A percentile compares a stretch with the other conserved stretches of the same genome.
These are phyloP conservation scores for Citrus sp. DNA, from an alignment of 345 rosid genomes.

Conservation along the genomic window DNA sequence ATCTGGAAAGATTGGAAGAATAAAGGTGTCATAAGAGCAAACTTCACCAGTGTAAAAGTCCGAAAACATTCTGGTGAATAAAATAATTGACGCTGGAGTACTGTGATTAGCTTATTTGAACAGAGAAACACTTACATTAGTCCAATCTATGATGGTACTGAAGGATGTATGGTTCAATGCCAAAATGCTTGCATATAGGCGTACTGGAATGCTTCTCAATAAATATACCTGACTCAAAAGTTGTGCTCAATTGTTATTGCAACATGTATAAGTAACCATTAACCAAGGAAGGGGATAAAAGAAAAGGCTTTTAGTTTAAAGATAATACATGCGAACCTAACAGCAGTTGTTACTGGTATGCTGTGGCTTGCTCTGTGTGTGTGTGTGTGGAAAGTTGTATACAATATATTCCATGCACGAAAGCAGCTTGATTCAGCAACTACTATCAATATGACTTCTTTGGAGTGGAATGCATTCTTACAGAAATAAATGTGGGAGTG, in stretches of 20 bases:
- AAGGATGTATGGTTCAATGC: constrained; percentile 54
- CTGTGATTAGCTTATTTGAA: not conserved
- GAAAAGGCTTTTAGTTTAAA: not conserved
- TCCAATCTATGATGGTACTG: constrained; percentile 67
- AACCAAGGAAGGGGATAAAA: not conserved
- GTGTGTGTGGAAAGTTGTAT: no score
- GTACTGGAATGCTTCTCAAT: constrained; percentile 72
- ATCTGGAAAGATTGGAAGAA: constrained; percentile 40
- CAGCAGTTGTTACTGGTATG: not conserved
- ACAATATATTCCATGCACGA: no score
- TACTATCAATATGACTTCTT: not conserved
- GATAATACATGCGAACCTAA: not conserved
- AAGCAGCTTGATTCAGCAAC: not conserved
- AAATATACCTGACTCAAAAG: constrained; percentile 46
- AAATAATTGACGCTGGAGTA: not conserved
- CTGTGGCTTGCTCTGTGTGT: no score
- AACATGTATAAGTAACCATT: not conserved
- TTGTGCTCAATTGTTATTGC: not conserved
- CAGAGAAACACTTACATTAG: constrained; percentile 50
- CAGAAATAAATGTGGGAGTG: not conserved
- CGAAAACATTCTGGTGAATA: not conserved
- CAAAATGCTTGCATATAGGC: constrained; percentile 55
- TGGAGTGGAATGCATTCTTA: not conserved
- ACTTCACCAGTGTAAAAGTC: constrained; percentile 3
- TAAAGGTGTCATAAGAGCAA: not conserved